Evolutionary conservation across 2,329 filamentous ascomycete genomes (phyloP).

Genomic region (Hymenoscyphus fraxineus): DNA sequence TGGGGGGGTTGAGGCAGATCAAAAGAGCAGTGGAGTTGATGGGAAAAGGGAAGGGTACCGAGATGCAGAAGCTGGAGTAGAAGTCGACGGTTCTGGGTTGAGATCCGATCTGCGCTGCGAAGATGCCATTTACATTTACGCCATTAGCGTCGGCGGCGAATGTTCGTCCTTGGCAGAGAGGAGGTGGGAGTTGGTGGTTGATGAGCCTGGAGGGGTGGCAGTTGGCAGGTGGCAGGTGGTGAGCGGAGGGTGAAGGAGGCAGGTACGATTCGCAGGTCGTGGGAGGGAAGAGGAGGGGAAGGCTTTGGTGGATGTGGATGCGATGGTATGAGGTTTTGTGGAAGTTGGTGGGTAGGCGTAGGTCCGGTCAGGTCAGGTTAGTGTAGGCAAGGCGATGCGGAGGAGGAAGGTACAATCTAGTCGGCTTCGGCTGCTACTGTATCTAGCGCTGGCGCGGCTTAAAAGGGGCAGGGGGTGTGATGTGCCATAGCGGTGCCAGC

Average conservation of each 20-base stretch:
- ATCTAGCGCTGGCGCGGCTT: background rate
- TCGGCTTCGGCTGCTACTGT: no score
- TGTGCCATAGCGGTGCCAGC: background rate
- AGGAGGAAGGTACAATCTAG: background rate
- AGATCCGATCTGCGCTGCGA: constrained; percentile 20
- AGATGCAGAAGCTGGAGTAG: constrained; percentile 17
- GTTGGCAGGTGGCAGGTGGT: background rate
- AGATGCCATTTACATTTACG: constrained; percentile 18
- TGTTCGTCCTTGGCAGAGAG: constrained; percentile 2
- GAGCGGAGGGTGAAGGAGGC: background rate
- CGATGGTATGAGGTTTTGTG: background rate
- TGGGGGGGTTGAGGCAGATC: constrained; percentile 5
- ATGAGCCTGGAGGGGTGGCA: background rate
- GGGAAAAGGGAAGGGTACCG: constrained; percentile 21
- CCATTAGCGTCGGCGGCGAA: constrained; percentile 15
- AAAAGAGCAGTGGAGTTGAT: constrained; percentile 15
- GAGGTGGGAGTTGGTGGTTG: background rate
- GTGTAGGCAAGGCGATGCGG: background rate
- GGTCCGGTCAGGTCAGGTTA: background rate
- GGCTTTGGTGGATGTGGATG: background rate
- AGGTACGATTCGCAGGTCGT: background rate
- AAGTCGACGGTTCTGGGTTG: constrained; percentile 18
- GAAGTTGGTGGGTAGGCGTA: background rate
- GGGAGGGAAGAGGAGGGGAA: background rate
- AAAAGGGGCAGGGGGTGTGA: background rate